phyloP scores from a whole-genome alignment of 768 basidiomycete species.

The Xerocomus spinulosus region DNA sequence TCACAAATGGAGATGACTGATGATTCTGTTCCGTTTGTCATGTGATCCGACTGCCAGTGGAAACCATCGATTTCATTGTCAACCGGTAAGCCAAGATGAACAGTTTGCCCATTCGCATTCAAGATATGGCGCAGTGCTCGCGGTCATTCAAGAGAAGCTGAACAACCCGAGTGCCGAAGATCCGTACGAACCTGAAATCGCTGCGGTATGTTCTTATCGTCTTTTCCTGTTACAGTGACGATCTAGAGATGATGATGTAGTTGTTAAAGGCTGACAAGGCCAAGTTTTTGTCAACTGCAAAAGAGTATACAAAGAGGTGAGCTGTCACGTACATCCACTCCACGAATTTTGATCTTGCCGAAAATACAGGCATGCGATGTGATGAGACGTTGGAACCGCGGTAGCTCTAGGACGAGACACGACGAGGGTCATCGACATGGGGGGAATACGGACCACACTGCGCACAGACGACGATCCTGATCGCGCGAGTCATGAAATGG shows the following conservation, averaged over 20 bases:
- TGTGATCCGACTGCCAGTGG: constrained; percentile 50
- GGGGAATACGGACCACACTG: too few species aligned
- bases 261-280: constrained; percentile 70
- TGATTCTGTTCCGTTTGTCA: not conserved
- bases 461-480: too few species aligned
- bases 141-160: constrained; percentile 75
- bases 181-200: constrained; percentile 85
- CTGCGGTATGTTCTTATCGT: constrained; percentile 51
- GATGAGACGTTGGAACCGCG: constrained; percentile 1
- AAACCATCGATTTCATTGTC: constrained; percentile 75
- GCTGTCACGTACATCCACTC: constrained; percentile 11
- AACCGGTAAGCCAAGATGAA: constrained; percentile 45
- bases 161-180: constrained; percentile 88
- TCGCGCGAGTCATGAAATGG: too few species aligned
- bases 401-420: constrained; percentile 11
- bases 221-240: not conserved
- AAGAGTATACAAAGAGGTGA: constrained; percentile 82
- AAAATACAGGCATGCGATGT: constrained; percentile 21
- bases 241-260: constrained; percentile 42
- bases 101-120: not conserved
- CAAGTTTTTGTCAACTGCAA: constrained; percentile 74
- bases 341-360: constrained; percentile 2
- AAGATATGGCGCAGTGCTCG: constrained; percentile 49
- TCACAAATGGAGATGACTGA: constrained; percentile 3
- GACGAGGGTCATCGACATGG: not conserved